A percentile compares a stretch with the other conserved stretches of the same genome.
These are phyloP conservation scores for Cryptosporidium baileyi DNA, from an alignment of 169 alveolate species.

Conservation along the genomic window DNA sequence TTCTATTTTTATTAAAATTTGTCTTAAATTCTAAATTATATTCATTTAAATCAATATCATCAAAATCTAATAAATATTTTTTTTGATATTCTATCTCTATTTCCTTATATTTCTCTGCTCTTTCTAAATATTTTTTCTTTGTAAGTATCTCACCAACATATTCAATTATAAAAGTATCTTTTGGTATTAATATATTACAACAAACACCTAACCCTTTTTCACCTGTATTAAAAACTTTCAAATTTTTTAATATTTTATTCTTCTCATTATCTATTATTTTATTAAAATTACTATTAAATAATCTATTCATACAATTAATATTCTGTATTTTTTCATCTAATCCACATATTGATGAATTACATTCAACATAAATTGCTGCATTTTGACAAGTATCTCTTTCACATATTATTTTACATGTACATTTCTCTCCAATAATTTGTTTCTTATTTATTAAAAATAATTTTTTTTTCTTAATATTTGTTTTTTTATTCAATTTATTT, in stretches of 20 bases:
- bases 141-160: constrained; percentile 84
- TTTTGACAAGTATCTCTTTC: constrained; percentile 71
- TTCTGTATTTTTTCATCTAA: constrained; percentile 69
- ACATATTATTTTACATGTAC: constrained; percentile 70
- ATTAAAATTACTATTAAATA: constrained; percentile 59
- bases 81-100: constrained; percentile 75
- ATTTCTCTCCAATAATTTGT: constrained; percentile 29
- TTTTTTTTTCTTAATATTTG: background rate
- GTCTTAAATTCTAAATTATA: constrained; percentile 45
- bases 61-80: background rate
- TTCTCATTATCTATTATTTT: constrained; percentile 37
- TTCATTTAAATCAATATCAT: background rate
- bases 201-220: constrained; percentile 82
- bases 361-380: constrained; percentile 72
- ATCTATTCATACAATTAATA: constrained; percentile 71
- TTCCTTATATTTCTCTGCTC: constrained; percentile 74
- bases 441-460: background rate
- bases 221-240: constrained; percentile 71
- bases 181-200: constrained; percentile 75
- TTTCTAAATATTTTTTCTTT: constrained; percentile 76
- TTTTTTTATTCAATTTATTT: background rate
- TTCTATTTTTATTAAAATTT: constrained; percentile 5
- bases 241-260: constrained; percentile 15
- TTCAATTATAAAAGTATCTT: constrained; percentile 81
- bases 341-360: constrained; percentile 72